Evolutionary conservation across 495 filamentous ascomycete genomes (phyloP), one percentile per base, ranked within the genome.

Genomic region (Poronia punctata): DNA sequence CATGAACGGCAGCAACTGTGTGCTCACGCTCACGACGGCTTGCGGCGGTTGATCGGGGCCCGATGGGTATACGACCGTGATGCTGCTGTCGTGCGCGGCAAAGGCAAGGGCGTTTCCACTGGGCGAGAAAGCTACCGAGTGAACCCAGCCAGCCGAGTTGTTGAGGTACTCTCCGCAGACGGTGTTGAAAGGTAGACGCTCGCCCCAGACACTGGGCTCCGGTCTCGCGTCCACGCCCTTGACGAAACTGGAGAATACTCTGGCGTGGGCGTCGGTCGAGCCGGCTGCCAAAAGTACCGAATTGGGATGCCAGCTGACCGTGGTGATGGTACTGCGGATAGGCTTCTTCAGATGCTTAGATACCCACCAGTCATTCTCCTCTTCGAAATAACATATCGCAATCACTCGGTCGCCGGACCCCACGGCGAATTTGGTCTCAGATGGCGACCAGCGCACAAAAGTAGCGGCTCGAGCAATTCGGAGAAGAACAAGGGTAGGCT

Each of bases 301-400:
- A 68, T 98, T 98, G 10, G 93, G 92, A 57, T 98, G 92, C 92
- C 92, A 98, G 30, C 78, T 82, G 14, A 98, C 76, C 1, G 84
- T 86, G 28, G 92, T 96, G 51, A 98, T 86, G 31, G 92, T 98
- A 55, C 84, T 90, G 36, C 92, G 85, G 53, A 97, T 92, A 5
- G 93, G 92, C 71, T 96, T 97, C 76, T 95, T 96, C 43, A 98
- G 62, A 62, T 98, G 92, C 71, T 97, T 98, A 24, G 88, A 95
- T 5, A 97, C 90, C 92, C 92, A 98, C 93, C 93, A 97, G 68
- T 97, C 87, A 59, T 97, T 96, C 64, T 97, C 93, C 56, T 92
- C 83, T 54, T 98, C 92, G 50, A 97, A 98, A 70, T 96, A 96
- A 71, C 92, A 98, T 50, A 96, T 78, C n/a, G 92, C 86, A 53